Conservation (phyloP, 768 basidiomycete species). For the Suillus subalutaceus region DNA sequence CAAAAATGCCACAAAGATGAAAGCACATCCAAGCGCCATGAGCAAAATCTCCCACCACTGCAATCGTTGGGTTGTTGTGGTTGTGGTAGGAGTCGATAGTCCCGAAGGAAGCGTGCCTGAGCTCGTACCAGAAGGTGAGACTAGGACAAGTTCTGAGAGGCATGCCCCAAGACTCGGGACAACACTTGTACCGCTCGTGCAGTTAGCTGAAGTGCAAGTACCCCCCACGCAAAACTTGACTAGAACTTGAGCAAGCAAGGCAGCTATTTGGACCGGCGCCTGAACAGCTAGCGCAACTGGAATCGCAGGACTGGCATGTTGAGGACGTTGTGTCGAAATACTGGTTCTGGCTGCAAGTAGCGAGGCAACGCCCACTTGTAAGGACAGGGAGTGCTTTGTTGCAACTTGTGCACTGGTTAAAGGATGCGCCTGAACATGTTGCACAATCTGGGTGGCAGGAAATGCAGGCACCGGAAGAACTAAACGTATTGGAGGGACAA, state of each 20-base stretch:
- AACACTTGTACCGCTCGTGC: constrained; percentile 55
- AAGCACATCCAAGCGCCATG: constrained; percentile 80
- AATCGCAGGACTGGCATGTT: constrained; percentile 72
- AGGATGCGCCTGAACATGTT: constrained; percentile 76
- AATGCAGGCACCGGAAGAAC: constrained; percentile 65
- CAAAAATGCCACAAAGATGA: constrained; percentile 70
- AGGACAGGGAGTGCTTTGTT: constrained; percentile 69
- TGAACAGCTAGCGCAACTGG: constrained; percentile 78
- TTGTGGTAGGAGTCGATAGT: constrained; percentile 51
- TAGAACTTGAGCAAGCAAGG: constrained; percentile 70
- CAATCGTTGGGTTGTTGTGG: constrained; percentile 41
- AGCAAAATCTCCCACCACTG: constrained; percentile 87
- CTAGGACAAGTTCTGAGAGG: constrained; percentile 73
- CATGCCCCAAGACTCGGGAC: constrained; percentile 77
- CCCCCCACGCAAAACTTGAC: constrained; percentile 62
- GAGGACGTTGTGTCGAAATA: constrained; percentile 70
- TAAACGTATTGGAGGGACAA: constrained; percentile 75
- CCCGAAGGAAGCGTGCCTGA: constrained; percentile 53
- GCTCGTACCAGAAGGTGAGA: constrained; percentile 46
- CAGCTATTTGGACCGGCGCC: constrained; percentile 69
- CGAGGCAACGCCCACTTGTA: constrained; percentile 74
- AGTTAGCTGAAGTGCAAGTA: constrained; percentile 64
- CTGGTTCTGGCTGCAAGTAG: constrained; percentile 72
- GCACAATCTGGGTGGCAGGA: constrained; percentile 87
- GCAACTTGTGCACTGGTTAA: constrained; percentile 80